Percentiles rank a stretch among this genome's conserved stretches.
phyloP scores from a whole-genome alignment of 495 filamentous ascomycete species.

The Staphylotrichum tortipilum region DNA sequence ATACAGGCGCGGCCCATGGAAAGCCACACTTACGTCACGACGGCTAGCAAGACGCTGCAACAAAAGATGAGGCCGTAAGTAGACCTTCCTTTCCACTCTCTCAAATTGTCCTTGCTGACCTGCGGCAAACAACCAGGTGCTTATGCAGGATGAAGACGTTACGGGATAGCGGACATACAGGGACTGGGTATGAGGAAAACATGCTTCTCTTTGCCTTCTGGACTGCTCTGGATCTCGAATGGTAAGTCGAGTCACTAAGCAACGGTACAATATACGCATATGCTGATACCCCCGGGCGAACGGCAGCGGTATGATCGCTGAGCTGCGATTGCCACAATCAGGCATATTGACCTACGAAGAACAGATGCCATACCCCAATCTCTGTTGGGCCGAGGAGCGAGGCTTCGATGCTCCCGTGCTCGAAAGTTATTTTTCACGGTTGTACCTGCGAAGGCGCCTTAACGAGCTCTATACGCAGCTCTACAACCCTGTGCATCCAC shows the following conservation, averaged over 20 bases:
- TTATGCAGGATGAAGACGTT: constrained; percentile 34
- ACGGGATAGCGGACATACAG: constrained; percentile 20
- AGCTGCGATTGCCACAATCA: constrained; percentile 74
- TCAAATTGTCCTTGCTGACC: neutral
- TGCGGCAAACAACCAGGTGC: constrained; percentile 22
- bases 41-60: constrained; percentile 67
- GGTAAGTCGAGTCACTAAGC: constrained; percentile 40
- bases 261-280: neutral
- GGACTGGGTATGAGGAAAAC: constrained; percentile 38
- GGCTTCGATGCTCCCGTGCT: constrained; percentile 49
- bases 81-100: too few species aligned
- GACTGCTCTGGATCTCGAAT: constrained; percentile 91
- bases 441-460: constrained; percentile 74
- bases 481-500: constrained; percentile 51
- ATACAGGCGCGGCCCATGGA: constrained; percentile 82
- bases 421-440: constrained; percentile 76
- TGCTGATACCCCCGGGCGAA: constrained; percentile 18
- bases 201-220: constrained; percentile 75
- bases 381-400: constrained; percentile 29
- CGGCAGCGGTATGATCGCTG: constrained; percentile 73
- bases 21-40: constrained; percentile 78
- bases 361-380: constrained; percentile 57
- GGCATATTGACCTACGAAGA: constrained; percentile 65
- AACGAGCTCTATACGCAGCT: constrained; percentile 76
- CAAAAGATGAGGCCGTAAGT: constrained; percentile 71